phyloP scores from a whole-genome alignment of 2,329 filamentous ascomycete species.

The Niveomyces coronatus region DNA sequence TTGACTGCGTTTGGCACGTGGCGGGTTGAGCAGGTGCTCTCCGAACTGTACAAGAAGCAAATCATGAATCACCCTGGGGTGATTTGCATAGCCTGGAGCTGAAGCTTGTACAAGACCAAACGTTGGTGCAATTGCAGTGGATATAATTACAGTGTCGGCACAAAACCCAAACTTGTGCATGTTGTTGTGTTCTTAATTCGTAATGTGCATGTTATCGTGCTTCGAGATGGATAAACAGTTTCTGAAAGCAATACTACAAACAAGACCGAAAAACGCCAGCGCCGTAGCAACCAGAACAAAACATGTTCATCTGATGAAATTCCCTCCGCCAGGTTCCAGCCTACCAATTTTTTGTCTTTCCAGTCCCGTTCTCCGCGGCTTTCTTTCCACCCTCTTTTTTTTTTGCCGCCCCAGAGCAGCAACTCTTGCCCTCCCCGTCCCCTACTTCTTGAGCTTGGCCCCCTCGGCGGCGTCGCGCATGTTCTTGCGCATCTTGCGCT shows the following conservation, averaged over 20 bases:
- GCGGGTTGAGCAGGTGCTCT: not conserved
- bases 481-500: constrained; percentile 60
- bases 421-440: not conserved
- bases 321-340: too few relatives aligned
- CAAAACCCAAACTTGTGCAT: too few relatives aligned
- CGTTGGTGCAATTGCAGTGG: not conserved
- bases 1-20: not conserved
- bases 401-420: too few relatives aligned
- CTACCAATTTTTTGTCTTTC: not conserved
- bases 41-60: constrained; percentile 5
- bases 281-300: constrained; percentile 1
- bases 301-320: too few relatives aligned
- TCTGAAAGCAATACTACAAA: constrained; percentile 1
- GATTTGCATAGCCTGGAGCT: not conserved
- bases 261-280: constrained; percentile 8
- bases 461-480: constrained; percentile 33
- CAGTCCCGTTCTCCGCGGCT: not conserved
- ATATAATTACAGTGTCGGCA: not conserved
- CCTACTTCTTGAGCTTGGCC: constrained; percentile 6
- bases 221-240: not conserved
- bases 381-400: not conserved
- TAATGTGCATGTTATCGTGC: not conserved
- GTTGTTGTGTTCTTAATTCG: not conserved
- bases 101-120: not conserved
- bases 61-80: not conserved